Conservation (phyloP, 352 stramenopile genomes). For the Globisporangium paroecandrum region DNA sequence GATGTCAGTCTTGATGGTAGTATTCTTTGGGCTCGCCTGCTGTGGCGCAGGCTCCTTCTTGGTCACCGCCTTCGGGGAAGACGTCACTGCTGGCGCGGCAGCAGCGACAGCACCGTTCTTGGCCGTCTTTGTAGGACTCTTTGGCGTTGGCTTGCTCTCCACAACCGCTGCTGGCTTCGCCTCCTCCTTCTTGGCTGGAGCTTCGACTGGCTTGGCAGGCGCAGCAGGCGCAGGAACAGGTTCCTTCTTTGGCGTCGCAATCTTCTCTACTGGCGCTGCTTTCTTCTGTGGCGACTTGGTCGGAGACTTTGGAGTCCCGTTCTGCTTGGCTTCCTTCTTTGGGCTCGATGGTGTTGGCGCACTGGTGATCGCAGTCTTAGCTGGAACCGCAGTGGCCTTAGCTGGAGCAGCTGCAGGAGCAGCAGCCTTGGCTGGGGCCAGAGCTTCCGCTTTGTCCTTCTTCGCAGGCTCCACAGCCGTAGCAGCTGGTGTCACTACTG, state of each 20-base stretch:
- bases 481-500: neutral
- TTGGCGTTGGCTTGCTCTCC: slow-evolving; percentile 16
- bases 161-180: slow-evolving; percentile 6
- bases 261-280: neutral
- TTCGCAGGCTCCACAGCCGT: slow-evolving; percentile 14
- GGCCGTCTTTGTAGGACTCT: slow-evolving; percentile 12
- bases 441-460: slow-evolving; percentile 6
- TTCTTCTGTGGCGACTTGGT: slow-evolving; percentile 26
- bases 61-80: slow-evolving; percentile 5
- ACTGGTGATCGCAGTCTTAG: slow-evolving; percentile 3
- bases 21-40: slow-evolving; percentile 13
- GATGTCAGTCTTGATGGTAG: slow-evolving; percentile 8
- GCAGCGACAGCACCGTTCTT: slow-evolving; percentile 14
- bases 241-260: slow-evolving; percentile 9
- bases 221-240: neutral
- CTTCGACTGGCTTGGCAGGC: neutral
- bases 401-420: slow-evolving; percentile 9
- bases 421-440: slow-evolving; percentile 4
- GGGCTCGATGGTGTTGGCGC: slow-evolving; percentile 12
- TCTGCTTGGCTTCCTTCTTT: slow-evolving; percentile 19
- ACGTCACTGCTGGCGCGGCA: neutral
- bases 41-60: slow-evolving; percentile 13
- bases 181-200: slow-evolving; percentile 11
- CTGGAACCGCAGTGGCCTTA: slow-evolving; percentile 7
- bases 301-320: slow-evolving; percentile 15